These are phyloP conservation scores for Xerocomus spinulosus DNA, from an alignment of 768 basidiomycete species.

Conservation along the genomic window DNA sequence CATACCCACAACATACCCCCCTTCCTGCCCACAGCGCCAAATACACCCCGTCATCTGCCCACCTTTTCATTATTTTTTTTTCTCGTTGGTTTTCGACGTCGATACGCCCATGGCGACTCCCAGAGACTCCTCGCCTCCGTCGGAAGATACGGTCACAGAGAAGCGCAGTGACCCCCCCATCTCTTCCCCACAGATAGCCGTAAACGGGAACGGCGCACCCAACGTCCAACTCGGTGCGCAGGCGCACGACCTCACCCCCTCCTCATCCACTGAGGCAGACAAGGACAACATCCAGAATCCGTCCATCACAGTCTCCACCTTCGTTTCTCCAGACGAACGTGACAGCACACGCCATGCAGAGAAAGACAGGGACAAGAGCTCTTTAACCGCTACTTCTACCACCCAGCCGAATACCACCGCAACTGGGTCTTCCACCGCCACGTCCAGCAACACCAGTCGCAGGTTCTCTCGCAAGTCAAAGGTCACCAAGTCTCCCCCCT, in stretches of 20 bases:
- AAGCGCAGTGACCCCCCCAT: conserved; percentile 19
- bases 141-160: conserved; percentile 16
- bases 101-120: conserved; percentile 21
- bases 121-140: conserved; percentile 16
- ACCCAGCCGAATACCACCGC: conserved; percentile 37
- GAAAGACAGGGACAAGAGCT: conserved; percentile 44
- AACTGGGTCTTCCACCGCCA: conserved; percentile 20
- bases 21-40: background rate
- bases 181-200: conserved; percentile 16
- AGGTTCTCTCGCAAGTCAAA: conserved; percentile 31
- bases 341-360: conserved; percentile 31
- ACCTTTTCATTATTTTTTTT: background rate
- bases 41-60: background rate
- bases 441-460: conserved; percentile 20
- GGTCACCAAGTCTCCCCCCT: conserved; percentile 12
- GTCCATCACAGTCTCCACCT: conserved; percentile 32
- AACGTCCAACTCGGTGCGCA: conserved; percentile 20
- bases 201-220: conserved; percentile 25
- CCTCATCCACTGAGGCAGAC: conserved; percentile 34
- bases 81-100: background rate
- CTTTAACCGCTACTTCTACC: conserved; percentile 40
- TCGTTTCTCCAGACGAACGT: conserved; percentile 31
- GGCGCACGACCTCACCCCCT: conserved; percentile 27
- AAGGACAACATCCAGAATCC: conserved; percentile 34
- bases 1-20: conserved; percentile 30